Evolutionary conservation across 805 yeast genomes (phyloP), one percentile per base, ranked within the genome.

Genomic region (Martiniozyma abietophila): DNA sequence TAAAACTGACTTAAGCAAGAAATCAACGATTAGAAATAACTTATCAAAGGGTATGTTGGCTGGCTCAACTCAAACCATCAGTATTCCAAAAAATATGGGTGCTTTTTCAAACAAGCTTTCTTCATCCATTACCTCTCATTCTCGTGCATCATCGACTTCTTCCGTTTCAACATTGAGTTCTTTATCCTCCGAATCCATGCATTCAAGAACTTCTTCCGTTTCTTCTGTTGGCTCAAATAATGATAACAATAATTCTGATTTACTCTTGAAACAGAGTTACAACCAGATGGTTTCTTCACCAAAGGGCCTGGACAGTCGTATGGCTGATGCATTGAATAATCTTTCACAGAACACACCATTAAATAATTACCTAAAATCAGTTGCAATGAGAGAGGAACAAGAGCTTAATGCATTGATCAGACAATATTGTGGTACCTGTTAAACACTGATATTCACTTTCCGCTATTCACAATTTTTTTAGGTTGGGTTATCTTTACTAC

Each of bases 1-100:
- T 54, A 69, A 61, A 46, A 34, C 45, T 0, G 62, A 58, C 29
- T 41, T 59, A 37, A 54, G 46, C 38, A 56, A 45, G 40, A 54
- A 54, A 39, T 45, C 51, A 17, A 51, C 48, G 39, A 44, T 57
- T 20, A 50, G 61, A 43, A 49, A 48, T 31, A 49, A 41, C 29
- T 31, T 52, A 29, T 37, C 46, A 19, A 49, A 44, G 39, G 55
- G 56, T 29, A 51, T 54, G 50, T 29, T 51, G 21, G 30, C 42
- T 25, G 49, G 50, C 8, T 50, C 58, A 8, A 49, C 58, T 14
- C 56, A 53, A 36, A 53, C 58, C 10, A 42, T 51, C 32, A 33
- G 43, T 27, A 31, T 40, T 31, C 44, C 51, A 12, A 28, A 28
- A 8, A 25, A 24, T 8, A 25, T 14, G 15, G 8, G 15, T 8